Percentiles rank a stretch among this genome's conserved stretches.
These are phyloP conservation scores for Starmerella khaoyaiensis DNA, from an alignment of 805 yeast genomes.

Conservation along the genomic window DNA sequence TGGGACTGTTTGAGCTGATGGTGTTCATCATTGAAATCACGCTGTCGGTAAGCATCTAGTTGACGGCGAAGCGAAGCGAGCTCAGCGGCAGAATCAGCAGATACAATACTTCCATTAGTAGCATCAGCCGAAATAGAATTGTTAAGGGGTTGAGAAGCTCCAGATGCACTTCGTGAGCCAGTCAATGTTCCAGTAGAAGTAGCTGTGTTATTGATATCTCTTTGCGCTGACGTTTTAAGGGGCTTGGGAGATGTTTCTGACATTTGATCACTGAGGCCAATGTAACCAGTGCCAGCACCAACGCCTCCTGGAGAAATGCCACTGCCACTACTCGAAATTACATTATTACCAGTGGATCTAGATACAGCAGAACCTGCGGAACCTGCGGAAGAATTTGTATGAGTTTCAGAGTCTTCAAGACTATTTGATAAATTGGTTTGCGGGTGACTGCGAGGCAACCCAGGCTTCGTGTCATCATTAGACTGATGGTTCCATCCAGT, in stretches of 20 bases:
- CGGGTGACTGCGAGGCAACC: conserved; percentile 19
- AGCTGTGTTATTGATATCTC: too few species aligned
- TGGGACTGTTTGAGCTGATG: conserved; percentile 14
- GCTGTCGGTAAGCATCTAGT: conserved; percentile 16
- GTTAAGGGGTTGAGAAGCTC: neutral
- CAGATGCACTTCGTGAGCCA: neutral
- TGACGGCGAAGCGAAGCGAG: conserved; percentile 14
- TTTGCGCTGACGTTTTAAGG: too few species aligned
- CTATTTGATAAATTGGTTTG: conserved; percentile 16
- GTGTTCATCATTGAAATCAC: conserved; percentile 18
- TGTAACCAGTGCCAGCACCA: conserved; percentile 7
- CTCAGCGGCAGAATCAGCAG: conserved; percentile 12
- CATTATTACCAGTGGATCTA: neutral
- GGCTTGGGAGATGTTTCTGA: neutral
- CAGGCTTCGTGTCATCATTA: neutral
- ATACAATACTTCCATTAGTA: conserved; percentile 2
- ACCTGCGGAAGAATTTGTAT: neutral
- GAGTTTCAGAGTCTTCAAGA: conserved; percentile 2
- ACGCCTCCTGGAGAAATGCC: too few species aligned
- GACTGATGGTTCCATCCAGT: neutral
- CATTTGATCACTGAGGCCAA: conserved; percentile 7
- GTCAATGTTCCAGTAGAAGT: neutral
- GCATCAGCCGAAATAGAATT: neutral
- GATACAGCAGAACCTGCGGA: too few species aligned
- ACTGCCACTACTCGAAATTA: neutral